phyloP scores from a whole-genome alignment of 2,329 filamentous ascomycete genomes.

The Dactylonectria macrodidyma region DNA sequence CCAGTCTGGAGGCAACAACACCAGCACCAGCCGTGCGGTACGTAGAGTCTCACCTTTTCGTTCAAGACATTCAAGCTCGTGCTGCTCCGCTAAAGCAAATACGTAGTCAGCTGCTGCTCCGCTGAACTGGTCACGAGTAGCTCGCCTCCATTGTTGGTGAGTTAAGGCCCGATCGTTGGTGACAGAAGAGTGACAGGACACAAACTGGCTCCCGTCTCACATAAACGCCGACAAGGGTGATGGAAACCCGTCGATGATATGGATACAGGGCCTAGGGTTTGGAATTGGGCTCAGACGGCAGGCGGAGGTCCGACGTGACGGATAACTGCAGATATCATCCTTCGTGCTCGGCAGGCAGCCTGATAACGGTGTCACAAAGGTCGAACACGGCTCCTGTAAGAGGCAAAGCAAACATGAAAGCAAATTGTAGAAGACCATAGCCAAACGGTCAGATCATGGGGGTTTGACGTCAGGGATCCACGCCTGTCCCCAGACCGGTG shows the following conservation, averaged over 20 bases:
- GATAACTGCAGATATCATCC: neutral
- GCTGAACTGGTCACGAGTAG: slow-evolving; percentile 4
- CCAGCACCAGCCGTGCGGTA: slow-evolving; percentile 1
- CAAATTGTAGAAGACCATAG: slow-evolving; percentile 19
- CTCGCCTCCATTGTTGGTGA: slow-evolving; percentile 13
- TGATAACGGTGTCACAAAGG: slow-evolving; percentile 28
- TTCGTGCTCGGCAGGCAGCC: slow-evolving; percentile 9
- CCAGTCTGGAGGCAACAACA: slow-evolving; percentile 3
- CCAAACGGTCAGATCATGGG: slow-evolving; percentile 34
- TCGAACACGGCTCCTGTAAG: slow-evolving; percentile 34
- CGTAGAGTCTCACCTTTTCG: slow-evolving; percentile 20
- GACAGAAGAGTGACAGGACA: slow-evolving; percentile 7
- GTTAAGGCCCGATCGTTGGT: slow-evolving; percentile 11
- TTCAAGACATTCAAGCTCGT: slow-evolving; percentile 11
- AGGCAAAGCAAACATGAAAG: slow-evolving; percentile 35
- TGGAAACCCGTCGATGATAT: slow-evolving; percentile 5
- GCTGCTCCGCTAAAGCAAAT: slow-evolving; percentile 12
- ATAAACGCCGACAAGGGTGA: slow-evolving; percentile 14
- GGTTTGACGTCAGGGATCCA: slow-evolving; percentile 39
- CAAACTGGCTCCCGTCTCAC: slow-evolving; percentile 22
- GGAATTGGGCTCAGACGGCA: slow-evolving; percentile 7
- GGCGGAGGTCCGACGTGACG: slow-evolving; percentile 3
- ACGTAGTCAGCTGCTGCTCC: neutral
- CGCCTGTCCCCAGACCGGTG: slow-evolving; percentile 46
- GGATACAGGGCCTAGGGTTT: slow-evolving; percentile 1